Evolutionary conservation across 768 basidiomycete genomes (phyloP).

Genomic region (Mrakia gelida): DNA sequence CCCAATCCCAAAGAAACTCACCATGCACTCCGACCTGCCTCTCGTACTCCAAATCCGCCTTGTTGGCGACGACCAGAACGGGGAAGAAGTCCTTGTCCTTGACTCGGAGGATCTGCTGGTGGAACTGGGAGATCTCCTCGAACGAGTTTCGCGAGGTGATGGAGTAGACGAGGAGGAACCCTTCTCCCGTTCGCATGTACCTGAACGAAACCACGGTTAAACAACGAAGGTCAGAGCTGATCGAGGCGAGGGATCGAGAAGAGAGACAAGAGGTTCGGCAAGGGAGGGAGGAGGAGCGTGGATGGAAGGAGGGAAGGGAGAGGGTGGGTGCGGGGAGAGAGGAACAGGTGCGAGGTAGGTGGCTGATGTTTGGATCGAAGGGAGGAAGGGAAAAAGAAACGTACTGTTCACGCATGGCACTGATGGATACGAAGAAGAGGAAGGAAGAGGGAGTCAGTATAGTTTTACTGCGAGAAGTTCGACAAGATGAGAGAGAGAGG

Average conservation of each 20-base stretch:
- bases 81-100: constrained; percentile 96
- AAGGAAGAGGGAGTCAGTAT: neutral
- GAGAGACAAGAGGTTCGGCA: neutral
- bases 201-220: neutral
- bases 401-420: constrained; percentile 91
- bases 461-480: too few relatives aligned
- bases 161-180: constrained; percentile 94
- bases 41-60: constrained; percentile 92
- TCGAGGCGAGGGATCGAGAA: neutral
- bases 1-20: constrained; percentile 41
- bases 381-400: constrained; percentile 26
- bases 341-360: neutral
- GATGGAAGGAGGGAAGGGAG: neutral
- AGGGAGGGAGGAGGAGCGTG: neutral
- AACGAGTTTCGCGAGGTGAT: constrained; percentile 98
- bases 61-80: constrained; percentile 76
- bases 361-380: neutral
- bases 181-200: constrained; percentile 62
- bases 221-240: neutral
- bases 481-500: neutral
- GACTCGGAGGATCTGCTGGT: constrained; percentile 88
- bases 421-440: constrained; percentile 41
- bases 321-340: too few relatives aligned
- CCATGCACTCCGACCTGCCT: constrained; percentile 94
- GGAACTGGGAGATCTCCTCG: constrained; percentile 93